phyloP scores from a whole-genome alignment of 129 eudicot genomes.

The Tagetes erecta region DNA sequence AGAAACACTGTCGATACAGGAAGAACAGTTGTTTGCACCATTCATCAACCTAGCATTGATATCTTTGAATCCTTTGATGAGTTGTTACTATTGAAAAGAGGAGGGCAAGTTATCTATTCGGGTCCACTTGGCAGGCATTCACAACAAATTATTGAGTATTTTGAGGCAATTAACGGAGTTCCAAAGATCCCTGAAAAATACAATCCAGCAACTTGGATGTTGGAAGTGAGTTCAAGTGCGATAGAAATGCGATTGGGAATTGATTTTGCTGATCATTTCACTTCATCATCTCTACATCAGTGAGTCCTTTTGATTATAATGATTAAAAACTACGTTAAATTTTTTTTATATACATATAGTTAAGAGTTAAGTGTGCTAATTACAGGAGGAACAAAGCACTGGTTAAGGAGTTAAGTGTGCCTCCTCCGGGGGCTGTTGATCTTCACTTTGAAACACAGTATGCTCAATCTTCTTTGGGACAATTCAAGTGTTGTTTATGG shows the following conservation, averaged over 20 bases:
- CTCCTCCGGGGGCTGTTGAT: constrained; percentile 61
- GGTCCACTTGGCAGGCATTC: constrained; percentile 85
- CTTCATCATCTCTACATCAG: constrained; percentile 41
- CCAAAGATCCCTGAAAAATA: constrained; percentile 51
- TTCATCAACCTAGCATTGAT: constrained; percentile 94
- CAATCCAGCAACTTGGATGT: constrained; percentile 86
- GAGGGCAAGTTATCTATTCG: constrained; percentile 81
- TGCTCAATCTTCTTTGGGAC: constrained; percentile 68
- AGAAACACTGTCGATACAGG: constrained; percentile 94
- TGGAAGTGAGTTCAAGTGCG: constrained; percentile 60
- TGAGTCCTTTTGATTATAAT: constrained; percentile 25
- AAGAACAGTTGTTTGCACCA: constrained; percentile 90
- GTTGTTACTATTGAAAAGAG: constrained; percentile 79
- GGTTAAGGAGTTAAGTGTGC: constrained; percentile 62
- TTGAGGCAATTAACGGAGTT: constrained; percentile 63
- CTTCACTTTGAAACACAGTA: constrained; percentile 57
- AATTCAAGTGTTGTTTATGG: constrained; percentile 70
- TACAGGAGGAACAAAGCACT: constrained; percentile 47
- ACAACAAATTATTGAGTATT: constrained; percentile 59
- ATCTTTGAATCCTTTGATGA: constrained; percentile 95
- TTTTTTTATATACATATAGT: neutral
- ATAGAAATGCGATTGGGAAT: constrained; percentile 53
- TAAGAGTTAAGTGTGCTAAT: neutral
- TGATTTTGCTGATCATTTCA: constrained; percentile 56
- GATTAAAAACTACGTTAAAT: neutral